Base-by-base conservation (phyloP, 129 eudicot species). In the Pittosporum tobira region DNA sequence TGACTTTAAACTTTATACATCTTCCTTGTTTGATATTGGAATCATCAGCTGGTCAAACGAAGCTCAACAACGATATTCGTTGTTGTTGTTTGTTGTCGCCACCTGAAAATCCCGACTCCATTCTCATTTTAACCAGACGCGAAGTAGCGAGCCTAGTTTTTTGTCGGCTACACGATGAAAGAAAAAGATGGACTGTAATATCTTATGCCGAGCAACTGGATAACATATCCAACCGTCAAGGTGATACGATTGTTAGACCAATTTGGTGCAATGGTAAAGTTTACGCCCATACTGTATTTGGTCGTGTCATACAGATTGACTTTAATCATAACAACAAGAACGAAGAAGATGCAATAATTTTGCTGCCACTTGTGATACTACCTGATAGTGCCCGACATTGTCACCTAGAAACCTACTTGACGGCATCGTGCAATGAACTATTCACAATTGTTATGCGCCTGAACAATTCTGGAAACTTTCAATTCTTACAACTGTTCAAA, bases 241-340 rank as follows among this genome's bases (percentile, higher is more conserved):
- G 13, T n/a, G 19, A 4, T 2, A 19, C 44, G 6, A 0, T 54
- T 16, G 8, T 19, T 0, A 16, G 12, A 16, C 52, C 13, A 54
- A 40, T 58, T 34, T 36, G 51, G 23, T 55, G 15, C 23, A 25
- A 56, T 37, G 76, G 71, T 28, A 71, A 56, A 57, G 44, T 71
- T 37, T 64, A 44, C 11, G 66, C 61, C 34, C 13, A 56, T 11
- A 54, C 20, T 54, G 9, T 8, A 1, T 5, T 0, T 4, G 0
- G 30, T 7, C 0, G n/a, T 25, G 22, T 71, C 51, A 16, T 71
- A 21, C 71, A n/a, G n/a, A n/a, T 71, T n/a, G 63, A 51, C 28
- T 52, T 62, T 26, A 21, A 2, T 20, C n/a, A 51, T 63, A 31
- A 53, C 53, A n/a, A n/a, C n/a, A n/a, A n/a, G 16, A 24, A 43